Base-by-base conservation (phyloP, 768 basidiomycete genomes). In the Leccinum broughii region DNA sequence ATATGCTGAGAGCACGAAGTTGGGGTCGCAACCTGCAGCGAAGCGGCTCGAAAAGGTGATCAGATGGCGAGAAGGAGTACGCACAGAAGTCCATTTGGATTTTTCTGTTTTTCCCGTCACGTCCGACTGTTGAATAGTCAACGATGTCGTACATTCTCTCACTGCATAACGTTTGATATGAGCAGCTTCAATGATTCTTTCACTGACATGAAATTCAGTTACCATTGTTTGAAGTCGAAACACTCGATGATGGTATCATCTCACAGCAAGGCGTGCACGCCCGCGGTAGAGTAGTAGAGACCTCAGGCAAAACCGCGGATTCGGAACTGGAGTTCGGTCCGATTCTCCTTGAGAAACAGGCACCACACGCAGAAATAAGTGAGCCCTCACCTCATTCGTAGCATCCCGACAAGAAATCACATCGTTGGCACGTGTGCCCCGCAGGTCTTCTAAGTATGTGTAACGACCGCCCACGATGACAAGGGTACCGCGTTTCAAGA, bases 401-500 rank as follows among this genome's bases (percentile, higher is more conserved):
- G 76, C 74, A 30, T 66, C 75, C 0, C 48, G 10, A 22, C 77
- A 64, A 8, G 77, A 80, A 34, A 83, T 58, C 6, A 65, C 62
- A 32, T 76, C 74, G 10, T 34, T 34, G 11, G 81, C 77, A 0
- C 77, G 69, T 4, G 77, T 75, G 44, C 70, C 77, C 17, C 71
- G 66, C 20, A 80, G 13, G 39, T 82, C 80, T 9, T 81, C 76
- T 46, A 35, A 35, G 34, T 35, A 80, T 61, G 7, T 74, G 58
- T 30, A 65, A 0, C 62, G 66, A 2, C 70, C 69, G 13, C 64
- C 70, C 1, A 77, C 56, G 8, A 83, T 56, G 26, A 82, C 74
- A 83, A 48, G 68, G 67, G 15, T 55, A 55, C 10, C 68, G 32
- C 2, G 60, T 62, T 3, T 76, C 58, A 34, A 77, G 63, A 13